Conservation (phyloP, 2,329 filamentous ascomycete genomes). For the Phialophora macrospora region DNA sequence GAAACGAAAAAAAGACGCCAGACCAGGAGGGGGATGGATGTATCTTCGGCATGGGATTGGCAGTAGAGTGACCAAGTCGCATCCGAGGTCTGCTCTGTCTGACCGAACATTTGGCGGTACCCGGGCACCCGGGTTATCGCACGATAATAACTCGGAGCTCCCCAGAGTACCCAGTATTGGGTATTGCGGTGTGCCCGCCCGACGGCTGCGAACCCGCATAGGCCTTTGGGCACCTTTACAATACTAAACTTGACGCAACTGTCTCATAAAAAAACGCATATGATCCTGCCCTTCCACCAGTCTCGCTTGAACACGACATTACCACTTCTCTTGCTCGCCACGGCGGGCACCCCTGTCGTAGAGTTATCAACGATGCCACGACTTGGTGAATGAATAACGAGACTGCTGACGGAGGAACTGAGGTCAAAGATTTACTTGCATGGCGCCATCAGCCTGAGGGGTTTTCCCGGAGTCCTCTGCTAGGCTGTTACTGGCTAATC, state of each 20-base stretch:
- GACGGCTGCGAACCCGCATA: neutral
- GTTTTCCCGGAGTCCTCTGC: neutral
- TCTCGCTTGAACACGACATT: neutral
- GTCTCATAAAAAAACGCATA: neutral
- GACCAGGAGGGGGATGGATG: neutral
- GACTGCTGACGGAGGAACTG: neutral
- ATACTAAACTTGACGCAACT: neutral
- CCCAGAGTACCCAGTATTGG: neutral
- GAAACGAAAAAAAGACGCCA: neutral
- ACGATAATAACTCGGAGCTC: slow-evolving; percentile 16
- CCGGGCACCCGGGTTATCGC: neutral
- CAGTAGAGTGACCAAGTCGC: slow-evolving; percentile 11
- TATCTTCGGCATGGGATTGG: slow-evolving; percentile 16
- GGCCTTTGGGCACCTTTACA: neutral
- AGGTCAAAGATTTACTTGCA: neutral
- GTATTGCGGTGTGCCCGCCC: neutral
- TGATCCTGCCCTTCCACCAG: neutral
- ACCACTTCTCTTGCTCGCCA: neutral
- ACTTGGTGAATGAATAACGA: neutral
- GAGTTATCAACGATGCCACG: neutral
- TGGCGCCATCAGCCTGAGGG: slow-evolving; percentile 1
- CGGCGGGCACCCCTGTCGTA: neutral
- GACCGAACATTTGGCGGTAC: slow-evolving; percentile 1
- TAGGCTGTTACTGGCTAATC: slow-evolving; percentile 4
- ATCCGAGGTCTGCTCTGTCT: slow-evolving; percentile 7